Base-by-base conservation (phyloP, 1,139 yeast species). In the Debaryomycetaceae sp. region DNA sequence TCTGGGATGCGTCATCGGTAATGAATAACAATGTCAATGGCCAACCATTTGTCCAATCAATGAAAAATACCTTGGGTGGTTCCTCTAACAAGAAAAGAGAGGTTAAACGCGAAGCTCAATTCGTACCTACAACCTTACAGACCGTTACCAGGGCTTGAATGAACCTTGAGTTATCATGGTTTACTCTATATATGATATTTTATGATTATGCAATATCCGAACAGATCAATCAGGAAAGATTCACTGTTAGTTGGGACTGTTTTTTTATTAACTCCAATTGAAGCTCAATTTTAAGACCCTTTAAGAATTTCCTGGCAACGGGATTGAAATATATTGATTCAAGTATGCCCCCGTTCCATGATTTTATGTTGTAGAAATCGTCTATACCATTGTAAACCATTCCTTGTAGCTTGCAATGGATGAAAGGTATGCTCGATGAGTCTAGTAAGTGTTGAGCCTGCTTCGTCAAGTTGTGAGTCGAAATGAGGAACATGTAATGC, bases 361-460 rank as follows among this genome's bases (percentile, higher is more conserved):
- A 69, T 0, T 57, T 50, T 3, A 67, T 41, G 37, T 68, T 63
- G 54, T 72, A 80, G 3, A 65, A 59, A 24, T 67, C 65, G 31
- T 46, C 48, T 34, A 17, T 14, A 13, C 40, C 37, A 46, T 42
- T 55, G 37, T 57, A 62, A 49, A 46, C 55, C 50, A 57, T 57
- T 20, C 71, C 68, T 1, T 69, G 59, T 31, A 81, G 61, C 42
- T 75, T 72, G 6, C 76, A 62, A 55, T 75, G 83, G 3, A 82
- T 64, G 45, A 85, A 58, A 1, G 93, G 90, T 40, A 81, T 65
- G 13, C 65, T 60, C n/a, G 79, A 58, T 11, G 68, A 66, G 48
- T 84, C 80, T 50, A 85, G 70, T 44, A 82, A 81, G 6, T 67
- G 65, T 35, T 76, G 63, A 0, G 85, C 90, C 47, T 82, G 85